A percentile compares a stretch with the other conserved stretches of the same genome.
These are phyloP conservation scores for Allomyces javanicus DNA, from an alignment of 192 early-diverging fungal species.

Conservation along the genomic window DNA sequence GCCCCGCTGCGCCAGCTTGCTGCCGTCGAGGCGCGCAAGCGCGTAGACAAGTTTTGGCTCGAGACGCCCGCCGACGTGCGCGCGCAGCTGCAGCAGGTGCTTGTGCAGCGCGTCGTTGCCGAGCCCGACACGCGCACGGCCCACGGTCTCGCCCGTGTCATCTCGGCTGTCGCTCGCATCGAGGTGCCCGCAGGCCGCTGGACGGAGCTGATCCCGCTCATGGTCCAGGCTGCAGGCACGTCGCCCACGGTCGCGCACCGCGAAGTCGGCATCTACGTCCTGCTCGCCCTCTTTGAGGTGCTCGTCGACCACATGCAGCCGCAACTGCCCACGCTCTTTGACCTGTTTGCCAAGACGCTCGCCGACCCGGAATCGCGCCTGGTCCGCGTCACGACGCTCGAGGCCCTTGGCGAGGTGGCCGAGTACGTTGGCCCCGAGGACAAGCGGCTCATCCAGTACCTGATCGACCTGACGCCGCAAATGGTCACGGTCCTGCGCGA, in stretches of 20 bases:
- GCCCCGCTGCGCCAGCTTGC: conserved; percentile 65
- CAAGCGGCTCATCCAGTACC: conserved; percentile 44
- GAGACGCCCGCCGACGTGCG: conserved; percentile 31
- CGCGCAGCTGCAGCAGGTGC: conserved; percentile 36
- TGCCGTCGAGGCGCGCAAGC: conserved; percentile 76
- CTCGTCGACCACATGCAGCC: conserved; percentile 27
- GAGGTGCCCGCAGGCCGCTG: conserved; percentile 62
- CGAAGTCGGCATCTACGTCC: conserved; percentile 65
- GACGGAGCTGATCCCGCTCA: conserved; percentile 53
- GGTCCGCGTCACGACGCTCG: conserved; percentile 61
- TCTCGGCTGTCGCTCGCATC: conserved; percentile 64
- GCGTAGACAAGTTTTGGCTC: conserved; percentile 56
- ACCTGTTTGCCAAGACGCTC: conserved; percentile 50
- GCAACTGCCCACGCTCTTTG: conserved; percentile 44
- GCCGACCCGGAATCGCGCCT: conserved; percentile 62
- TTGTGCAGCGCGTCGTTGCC: conserved; percentile 50
- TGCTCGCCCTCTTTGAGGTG: conserved; percentile 73
- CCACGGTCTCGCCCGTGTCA: conserved; percentile 66
- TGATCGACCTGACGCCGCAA: conserved; percentile 49
- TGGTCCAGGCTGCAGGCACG: conserved; percentile 52
- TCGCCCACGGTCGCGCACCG: conserved; percentile 52
- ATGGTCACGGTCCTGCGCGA: conserved; percentile 75
- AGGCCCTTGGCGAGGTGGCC: conserved; percentile 38
- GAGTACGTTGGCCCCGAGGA: conserved; percentile 59
- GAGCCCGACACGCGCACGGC: conserved; percentile 57